Conservation (phyloP, 73 alveolate genomes). For the Blepharisma stoltei region DNA sequence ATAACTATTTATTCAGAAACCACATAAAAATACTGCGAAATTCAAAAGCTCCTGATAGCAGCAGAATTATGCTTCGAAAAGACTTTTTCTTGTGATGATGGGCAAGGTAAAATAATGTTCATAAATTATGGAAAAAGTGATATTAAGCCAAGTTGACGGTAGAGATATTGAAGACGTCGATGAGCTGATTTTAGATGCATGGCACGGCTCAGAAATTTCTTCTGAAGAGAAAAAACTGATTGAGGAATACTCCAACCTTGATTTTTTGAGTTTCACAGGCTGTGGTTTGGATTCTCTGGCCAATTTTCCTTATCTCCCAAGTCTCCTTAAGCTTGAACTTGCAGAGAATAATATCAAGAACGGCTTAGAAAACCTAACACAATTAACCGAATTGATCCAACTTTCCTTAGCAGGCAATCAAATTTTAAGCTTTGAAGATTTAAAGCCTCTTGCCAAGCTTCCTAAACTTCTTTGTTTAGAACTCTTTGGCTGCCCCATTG, state of each 20-base stretch:
- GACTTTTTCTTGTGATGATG: too few species aligned
- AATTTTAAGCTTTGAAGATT: slow-evolving; percentile 28
- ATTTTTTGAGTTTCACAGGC: slow-evolving; percentile 29
- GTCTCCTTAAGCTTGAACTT: slow-evolving; percentile 34
- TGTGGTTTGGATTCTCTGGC: slow-evolving; percentile 32
- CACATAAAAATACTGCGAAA: too few species aligned
- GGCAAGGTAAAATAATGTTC: too few species aligned
- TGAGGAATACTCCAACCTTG: slow-evolving; percentile 34
- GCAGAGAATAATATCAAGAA: slow-evolving; percentile 28
- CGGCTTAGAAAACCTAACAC: slow-evolving; percentile 27
- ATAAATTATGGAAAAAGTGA: too few species aligned
- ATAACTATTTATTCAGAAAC: too few species aligned
- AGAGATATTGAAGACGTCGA: not conserved
- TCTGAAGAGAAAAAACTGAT: slow-evolving; percentile 30
- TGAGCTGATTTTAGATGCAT: slow-evolving; percentile 34
- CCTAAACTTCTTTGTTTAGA: slow-evolving; percentile 39
- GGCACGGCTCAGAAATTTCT: slow-evolving; percentile 27
- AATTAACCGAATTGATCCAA: slow-evolving; percentile 27
- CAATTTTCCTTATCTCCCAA: slow-evolving; percentile 42
- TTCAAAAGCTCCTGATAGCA: too few species aligned
- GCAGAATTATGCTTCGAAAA: too few species aligned
- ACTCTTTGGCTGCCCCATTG: slow-evolving; percentile 32
- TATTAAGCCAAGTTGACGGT: too few species aligned
- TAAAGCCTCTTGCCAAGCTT: slow-evolving; percentile 26
- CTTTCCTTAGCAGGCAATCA: slow-evolving; percentile 34